Percentiles rank a stretch among this genome's conserved stretches.
These are phyloP conservation scores for Amanita polypyramis DNA, from an alignment of 768 basidiomycete genomes.

Conservation along the genomic window DNA sequence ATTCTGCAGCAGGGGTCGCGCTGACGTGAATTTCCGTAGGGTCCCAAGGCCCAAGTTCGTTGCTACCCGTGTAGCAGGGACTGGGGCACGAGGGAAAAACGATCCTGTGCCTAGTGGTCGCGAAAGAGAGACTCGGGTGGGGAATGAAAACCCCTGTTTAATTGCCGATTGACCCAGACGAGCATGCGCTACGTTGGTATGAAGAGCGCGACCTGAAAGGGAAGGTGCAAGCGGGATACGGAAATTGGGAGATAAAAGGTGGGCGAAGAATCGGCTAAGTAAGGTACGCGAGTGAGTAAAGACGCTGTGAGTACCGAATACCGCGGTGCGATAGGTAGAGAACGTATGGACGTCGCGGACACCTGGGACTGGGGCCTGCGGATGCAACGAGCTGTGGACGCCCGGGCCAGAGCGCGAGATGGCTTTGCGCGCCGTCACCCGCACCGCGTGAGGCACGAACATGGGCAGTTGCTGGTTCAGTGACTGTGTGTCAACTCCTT, in stretches of 20 bases:
- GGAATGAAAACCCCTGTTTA: constrained; percentile 49
- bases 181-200: constrained; percentile 22
- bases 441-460: constrained; percentile 5
- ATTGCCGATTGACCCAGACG: constrained; percentile 16
- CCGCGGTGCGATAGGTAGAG: neutral
- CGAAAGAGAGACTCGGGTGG: constrained; percentile 39
- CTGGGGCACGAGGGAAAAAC: constrained; percentile 49
- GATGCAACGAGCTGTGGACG: neutral
- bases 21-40: constrained; percentile 65
- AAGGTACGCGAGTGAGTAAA: constrained; percentile 45
- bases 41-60: constrained; percentile 67
- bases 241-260: constrained; percentile 47
- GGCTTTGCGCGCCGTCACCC: constrained; percentile 1
- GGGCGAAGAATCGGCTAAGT: constrained; percentile 42
- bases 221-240: constrained; percentile 17
- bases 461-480: neutral
- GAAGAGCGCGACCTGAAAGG: constrained; percentile 18
- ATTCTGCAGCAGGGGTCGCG: constrained; percentile 70
- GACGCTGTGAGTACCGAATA: constrained; percentile 27
- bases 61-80: constrained; percentile 35
- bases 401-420: neutral
- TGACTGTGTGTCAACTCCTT: no score
- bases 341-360: neutral
- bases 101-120: constrained; percentile 32
- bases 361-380: neutral